Evolutionary conservation across 495 filamentous ascomycete genomes (phyloP), one percentile per base, ranked within the genome.

Genomic region (Jackrogersella minutella): DNA sequence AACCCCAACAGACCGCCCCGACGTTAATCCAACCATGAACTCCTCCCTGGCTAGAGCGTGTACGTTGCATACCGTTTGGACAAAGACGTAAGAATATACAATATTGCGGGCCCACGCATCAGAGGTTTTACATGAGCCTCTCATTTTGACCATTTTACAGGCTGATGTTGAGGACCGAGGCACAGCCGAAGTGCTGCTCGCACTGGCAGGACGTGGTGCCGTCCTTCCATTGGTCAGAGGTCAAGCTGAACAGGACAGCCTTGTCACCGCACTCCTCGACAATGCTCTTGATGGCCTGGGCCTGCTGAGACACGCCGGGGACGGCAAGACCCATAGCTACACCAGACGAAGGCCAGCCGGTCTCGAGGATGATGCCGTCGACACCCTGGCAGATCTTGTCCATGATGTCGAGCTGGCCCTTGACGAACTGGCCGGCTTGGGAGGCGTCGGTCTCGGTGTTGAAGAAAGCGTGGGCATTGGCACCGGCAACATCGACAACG

Each of bases 391-490:
- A 98, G 59, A 88, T 75, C 0, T 69, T 71, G 69, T 87, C 82
- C 46, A 95, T 85, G 66, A 88, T 74, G 10, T 81, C 76, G 55
- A 94, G 83, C 82, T 96, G 87, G 61, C 75, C 56, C 39, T 77
- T 73, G 60, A 91, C 88, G 77, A 97, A 97, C 34, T 75, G 69
- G 75, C 94, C 94, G 44, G 93, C 94, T 43, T 84, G 53, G 2
- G 69, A 67, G 47, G 93, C 84, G 54, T 73, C 65, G 40, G 87
- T 84, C 40, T 80, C 73, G 47, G 86, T 64, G 85, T 96, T 93
- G 89, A 97, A 98, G 88, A 90, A 98, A 75, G 93, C 88, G 78
- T 98, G 94, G 74, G 94, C 86, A 84, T 96, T 97, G 76, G 83
- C 83, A 77, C 90, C 91, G 31, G 90, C 80, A 58, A 93, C 79